Conservation (phyloP, 352 stramenopile genomes). For the Thraustochytrium sp. region DNA sequence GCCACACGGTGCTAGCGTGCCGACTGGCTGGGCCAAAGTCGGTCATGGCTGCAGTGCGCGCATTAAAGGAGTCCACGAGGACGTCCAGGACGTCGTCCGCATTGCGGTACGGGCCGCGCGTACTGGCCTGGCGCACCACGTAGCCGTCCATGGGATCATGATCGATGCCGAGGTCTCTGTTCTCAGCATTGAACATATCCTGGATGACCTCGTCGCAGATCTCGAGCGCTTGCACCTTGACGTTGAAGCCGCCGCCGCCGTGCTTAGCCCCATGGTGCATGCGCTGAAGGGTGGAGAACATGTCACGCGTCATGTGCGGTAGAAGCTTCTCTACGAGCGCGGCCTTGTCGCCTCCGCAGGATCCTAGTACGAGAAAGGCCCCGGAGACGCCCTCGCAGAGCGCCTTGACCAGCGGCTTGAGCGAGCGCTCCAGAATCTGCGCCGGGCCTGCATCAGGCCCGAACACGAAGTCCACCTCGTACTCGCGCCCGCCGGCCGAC, state of each 20-base stretch:
- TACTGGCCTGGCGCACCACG: background rate
- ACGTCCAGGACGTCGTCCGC: constrained; percentile 11
- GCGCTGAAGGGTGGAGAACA: background rate
- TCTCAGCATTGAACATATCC: constrained; percentile 36
- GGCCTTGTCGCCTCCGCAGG: background rate
- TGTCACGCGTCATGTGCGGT: background rate
- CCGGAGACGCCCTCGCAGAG: constrained; percentile 27
- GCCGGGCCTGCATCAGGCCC: background rate
- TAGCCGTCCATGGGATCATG: constrained; percentile 10
- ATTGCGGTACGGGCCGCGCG: background rate
- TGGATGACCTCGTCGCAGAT: constrained; percentile 40
- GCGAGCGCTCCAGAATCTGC: constrained; percentile 6
- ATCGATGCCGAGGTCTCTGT: constrained; percentile 9
- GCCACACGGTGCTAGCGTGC: constrained; percentile 19
- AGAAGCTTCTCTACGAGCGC: constrained; percentile 11
- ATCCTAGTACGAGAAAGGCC: constrained; percentile 1
- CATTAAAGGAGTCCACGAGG: constrained; percentile 18
- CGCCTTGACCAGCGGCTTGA: constrained; percentile 1
- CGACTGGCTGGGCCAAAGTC: constrained; percentile 30
- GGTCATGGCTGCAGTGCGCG: background rate
- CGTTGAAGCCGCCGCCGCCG: background rate
- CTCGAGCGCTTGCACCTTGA: background rate
- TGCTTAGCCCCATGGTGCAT: background rate
- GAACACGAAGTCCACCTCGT: constrained; percentile 31
- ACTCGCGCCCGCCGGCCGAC: constrained; percentile 3